Conservation (phyloP, 2,329 filamentous ascomycete genomes). For the Sordariomycetes sp. region DNA sequence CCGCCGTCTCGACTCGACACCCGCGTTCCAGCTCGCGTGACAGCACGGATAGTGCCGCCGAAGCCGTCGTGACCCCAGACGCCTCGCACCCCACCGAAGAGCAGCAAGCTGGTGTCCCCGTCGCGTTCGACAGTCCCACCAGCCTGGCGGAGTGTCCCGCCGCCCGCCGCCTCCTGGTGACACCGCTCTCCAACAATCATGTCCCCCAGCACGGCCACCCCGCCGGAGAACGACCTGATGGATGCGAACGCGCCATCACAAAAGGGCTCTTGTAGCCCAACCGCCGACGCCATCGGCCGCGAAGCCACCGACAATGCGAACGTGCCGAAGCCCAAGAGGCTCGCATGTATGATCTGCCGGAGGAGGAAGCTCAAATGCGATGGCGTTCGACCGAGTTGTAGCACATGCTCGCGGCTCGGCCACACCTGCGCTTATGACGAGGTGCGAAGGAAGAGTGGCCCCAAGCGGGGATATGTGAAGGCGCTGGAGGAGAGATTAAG, state of each 20-base stretch:
- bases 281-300: conserved; percentile 24
- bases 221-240: conserved; percentile 9
- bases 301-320: conserved; percentile 39
- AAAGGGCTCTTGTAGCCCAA: conserved; percentile 10
- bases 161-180: not conserved
- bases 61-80: not conserved
- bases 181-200: not conserved
- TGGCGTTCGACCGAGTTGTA: conserved; percentile 72
- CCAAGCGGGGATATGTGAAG: conserved; percentile 91
- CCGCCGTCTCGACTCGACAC: not conserved
- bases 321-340: conserved; percentile 75
- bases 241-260: conserved; percentile 4
- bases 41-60: not conserved
- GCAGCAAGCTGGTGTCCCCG: not conserved
- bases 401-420: conserved; percentile 75
- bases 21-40: not conserved
- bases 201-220: conserved; percentile 9
- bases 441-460: conserved; percentile 85
- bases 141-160: not conserved
- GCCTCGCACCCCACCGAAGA: not conserved
- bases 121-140: not conserved
- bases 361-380: conserved; percentile 90
- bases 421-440: conserved; percentile 89
- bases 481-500: conserved; percentile 84
- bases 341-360: conserved; percentile 89